Percentiles rank a stretch among this genome's conserved stretches.
phyloP scores from a whole-genome alignment of 2,329 filamentous ascomycete species.

The Colletotrichum scovillei region DNA sequence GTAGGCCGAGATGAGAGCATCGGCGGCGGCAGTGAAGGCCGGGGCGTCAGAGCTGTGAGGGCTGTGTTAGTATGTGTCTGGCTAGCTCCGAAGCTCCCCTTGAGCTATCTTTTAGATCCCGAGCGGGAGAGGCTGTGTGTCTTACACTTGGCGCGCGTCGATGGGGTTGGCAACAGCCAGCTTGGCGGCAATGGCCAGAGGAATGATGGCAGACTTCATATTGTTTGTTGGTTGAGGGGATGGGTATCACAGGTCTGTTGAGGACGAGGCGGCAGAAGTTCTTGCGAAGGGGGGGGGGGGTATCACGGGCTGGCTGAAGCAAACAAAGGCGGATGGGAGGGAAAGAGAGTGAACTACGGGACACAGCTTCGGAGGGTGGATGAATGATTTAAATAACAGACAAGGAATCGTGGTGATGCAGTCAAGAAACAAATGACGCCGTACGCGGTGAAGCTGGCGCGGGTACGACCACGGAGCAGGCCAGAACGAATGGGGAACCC shows the following conservation, averaged over 20 bases:
- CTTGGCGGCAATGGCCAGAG: constrained; percentile 27
- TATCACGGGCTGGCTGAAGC: constrained; percentile 22
- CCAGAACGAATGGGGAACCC: constrained; percentile 27
- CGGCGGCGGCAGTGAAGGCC: constrained; percentile 42
- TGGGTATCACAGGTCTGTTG: constrained; percentile 5
- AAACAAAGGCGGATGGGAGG: constrained; percentile 10
- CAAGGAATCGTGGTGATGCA: constrained; percentile 14
- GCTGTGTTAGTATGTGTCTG: constrained; percentile 1
- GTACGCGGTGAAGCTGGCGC: constrained; percentile 22
- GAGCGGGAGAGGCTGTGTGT: background rate
- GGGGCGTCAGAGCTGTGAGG: constrained; percentile 22
- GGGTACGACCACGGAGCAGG: constrained; percentile 21
- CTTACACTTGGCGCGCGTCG: constrained; percentile 30
- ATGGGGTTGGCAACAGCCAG: constrained; percentile 19
- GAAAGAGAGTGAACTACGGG: background rate
- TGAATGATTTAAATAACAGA: constrained; percentile 22
- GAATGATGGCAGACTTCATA: constrained; percentile 23
- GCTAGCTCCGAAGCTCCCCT: background rate
- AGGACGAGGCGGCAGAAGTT: background rate
- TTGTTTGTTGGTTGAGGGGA: background rate
- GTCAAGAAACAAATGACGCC: constrained; percentile 34
- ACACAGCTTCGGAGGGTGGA: background rate
- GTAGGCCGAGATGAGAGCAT: constrained; percentile 43
- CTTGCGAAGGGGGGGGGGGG: constrained; percentile 9
- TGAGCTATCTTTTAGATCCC: background rate